These are phyloP conservation scores for Oxyria digyna DNA, from an alignment of 148 eudicot genomes.

Conservation along the genomic window DNA sequence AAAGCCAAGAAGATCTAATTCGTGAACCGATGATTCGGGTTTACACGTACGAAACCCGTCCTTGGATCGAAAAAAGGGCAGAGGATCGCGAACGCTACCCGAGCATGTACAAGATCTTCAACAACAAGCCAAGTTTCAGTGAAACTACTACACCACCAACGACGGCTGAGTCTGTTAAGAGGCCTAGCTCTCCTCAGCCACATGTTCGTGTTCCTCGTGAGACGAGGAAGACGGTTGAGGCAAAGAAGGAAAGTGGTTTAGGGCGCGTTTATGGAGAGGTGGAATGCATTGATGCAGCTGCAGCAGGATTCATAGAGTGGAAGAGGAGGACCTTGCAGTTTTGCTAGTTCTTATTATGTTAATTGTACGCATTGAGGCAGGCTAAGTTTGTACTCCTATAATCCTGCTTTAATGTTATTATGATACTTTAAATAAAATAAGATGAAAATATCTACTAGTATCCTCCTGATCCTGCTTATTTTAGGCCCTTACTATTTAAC, in stretches of 20 bases:
- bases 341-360: background rate
- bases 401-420: background rate
- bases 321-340: background rate
- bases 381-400: too few species aligned
- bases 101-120: background rate
- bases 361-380: too few species aligned
- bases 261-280: background rate
- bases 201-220: background rate
- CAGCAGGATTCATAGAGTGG: conserved; percentile 1
- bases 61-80: background rate
- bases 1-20: background rate
- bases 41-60: background rate
- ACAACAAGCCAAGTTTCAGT: background rate
- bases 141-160: background rate
- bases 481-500: too few species aligned
- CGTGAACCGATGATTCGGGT: background rate
- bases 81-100: background rate
- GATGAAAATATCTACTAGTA: background rate
- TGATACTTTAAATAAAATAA: background rate
- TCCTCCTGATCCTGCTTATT: background rate
- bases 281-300: background rate
- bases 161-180: background rate
- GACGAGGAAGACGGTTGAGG: background rate
- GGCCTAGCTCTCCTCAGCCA: background rate
- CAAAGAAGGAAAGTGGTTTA: background rate